Percentiles rank a stretch among this genome's conserved stretches.
Conservation (phyloP, 169 alveolate species). For the Plasmodium inui region DNA sequence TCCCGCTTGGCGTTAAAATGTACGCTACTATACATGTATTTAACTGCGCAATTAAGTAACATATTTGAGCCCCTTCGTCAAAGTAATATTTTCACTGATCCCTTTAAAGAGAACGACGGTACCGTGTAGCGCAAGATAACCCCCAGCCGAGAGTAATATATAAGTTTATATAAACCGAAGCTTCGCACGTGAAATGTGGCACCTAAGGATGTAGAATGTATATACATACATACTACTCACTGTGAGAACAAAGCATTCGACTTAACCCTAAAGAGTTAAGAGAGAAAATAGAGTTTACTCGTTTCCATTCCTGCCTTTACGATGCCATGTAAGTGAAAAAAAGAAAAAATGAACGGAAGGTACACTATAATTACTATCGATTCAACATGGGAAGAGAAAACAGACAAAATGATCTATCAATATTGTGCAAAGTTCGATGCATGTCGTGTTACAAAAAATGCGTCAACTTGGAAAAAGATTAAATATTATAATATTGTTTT, state of each 20-base stretch:
- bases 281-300: background rate
- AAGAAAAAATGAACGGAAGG: background rate
- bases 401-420: background rate
- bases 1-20: background rate
- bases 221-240: background rate
- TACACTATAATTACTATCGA: background rate
- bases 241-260: background rate
- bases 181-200: background rate
- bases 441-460: background rate
- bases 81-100: background rate
- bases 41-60: background rate
- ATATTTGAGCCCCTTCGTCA: background rate
- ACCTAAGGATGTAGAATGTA: background rate
- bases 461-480: background rate
- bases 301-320: background rate
- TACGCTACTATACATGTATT: background rate
- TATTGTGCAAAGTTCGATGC: background rate
- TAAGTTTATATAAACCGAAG: background rate
- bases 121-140: background rate
- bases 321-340: background rate
- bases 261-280: background rate
- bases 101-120: background rate
- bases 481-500: no score
- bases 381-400: background rate
- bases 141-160: background rate